Percentiles rank a stretch among this genome's conserved stretches.
Evolutionary conservation across 2,329 filamentous ascomycete species (phyloP).

Genomic region (Exserohilum rostratum): DNA sequence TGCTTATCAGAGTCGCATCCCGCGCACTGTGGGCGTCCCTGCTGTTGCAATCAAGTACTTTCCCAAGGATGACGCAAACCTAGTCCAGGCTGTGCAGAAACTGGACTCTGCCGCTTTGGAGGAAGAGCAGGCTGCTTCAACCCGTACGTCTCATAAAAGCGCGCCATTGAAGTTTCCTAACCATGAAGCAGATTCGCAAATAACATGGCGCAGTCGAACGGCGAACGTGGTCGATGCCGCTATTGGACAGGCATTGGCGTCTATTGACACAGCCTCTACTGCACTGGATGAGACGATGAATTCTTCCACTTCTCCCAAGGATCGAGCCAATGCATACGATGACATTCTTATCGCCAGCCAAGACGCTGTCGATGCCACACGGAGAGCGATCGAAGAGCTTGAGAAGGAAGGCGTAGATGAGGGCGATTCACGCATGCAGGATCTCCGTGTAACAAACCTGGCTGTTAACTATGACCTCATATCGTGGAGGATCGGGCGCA

Average conservation of each 20-base stretch:
- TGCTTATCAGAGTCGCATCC: constrained; percentile 87
- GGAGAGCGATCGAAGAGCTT: constrained; percentile 90
- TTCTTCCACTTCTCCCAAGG: constrained; percentile 58
- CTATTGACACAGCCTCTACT: constrained; percentile 65
- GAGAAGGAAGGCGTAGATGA: constrained; percentile 81
- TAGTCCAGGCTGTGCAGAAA: constrained; percentile 72
- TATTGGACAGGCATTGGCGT: constrained; percentile 81
- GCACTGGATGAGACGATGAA: constrained; percentile 53
- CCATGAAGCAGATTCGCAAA: constrained; percentile 57
- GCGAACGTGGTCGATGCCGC: constrained; percentile 92
- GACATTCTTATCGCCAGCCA: constrained; percentile 88
- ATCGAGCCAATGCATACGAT: constrained; percentile 87
- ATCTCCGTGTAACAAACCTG: constrained; percentile 87
- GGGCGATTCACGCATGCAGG: constrained; percentile 86
- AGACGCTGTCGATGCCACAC: constrained; percentile 91
- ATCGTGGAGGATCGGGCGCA: constrained; percentile 92
- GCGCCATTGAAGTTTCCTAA: constrained; percentile 8
- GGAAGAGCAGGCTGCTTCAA: constrained; percentile 57
- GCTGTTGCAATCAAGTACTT: constrained; percentile 82
- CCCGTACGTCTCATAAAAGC: constrained; percentile 50
- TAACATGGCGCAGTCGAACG: constrained; percentile 84
- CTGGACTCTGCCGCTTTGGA: constrained; percentile 63
- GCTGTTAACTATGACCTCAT: constrained; percentile 94
- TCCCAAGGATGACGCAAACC: constrained; percentile 64
- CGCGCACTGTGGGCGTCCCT: constrained; percentile 80